Evolutionary conservation across 768 basidiomycete genomes (phyloP).

Genomic region (Leccinum disarticulatum): DNA sequence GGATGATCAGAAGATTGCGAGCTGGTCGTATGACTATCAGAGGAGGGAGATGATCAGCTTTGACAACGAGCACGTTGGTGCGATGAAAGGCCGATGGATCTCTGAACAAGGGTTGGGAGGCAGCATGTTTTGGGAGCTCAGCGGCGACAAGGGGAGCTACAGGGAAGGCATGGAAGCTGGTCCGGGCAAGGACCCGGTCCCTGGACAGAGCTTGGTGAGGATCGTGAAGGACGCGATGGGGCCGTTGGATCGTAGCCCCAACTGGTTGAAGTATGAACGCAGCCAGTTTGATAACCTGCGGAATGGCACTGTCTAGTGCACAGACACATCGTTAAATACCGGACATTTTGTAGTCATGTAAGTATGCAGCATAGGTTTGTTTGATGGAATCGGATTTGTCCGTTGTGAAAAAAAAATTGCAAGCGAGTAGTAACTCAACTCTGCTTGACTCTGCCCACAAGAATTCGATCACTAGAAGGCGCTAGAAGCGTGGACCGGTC

Average conservation of each 20-base stretch:
- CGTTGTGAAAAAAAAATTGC: neutral
- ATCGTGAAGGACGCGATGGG: conserved; percentile 82
- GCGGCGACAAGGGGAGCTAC: conserved; percentile 73
- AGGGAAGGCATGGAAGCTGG: conserved; percentile 76
- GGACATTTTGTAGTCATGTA: neutral
- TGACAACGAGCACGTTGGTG: conserved; percentile 67
- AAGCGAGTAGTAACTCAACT: neutral
- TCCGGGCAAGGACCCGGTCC: conserved; percentile 69
- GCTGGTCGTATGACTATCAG: conserved; percentile 78
- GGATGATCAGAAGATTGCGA: conserved; percentile 70
- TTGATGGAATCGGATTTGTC: neutral
- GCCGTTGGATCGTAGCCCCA: conserved; percentile 62
- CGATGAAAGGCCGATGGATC: conserved; percentile 82
- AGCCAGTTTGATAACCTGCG: conserved; percentile 82
- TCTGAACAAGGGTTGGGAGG: conserved; percentile 75
- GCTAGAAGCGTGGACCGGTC: neutral
- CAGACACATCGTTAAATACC: neutral
- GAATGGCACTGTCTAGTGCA: conserved; percentile 53
- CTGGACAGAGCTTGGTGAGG: conserved; percentile 68
- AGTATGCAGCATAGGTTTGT: conserved; percentile 2
- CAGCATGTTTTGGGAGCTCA: conserved; percentile 94
- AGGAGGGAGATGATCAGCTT: conserved; percentile 83
- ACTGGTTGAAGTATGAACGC: conserved; percentile 79
- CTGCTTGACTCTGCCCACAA: neutral
- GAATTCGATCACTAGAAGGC: neutral